These are phyloP conservation scores for Vigna mungo DNA, from an alignment of 306 rosid genomes.

Conservation along the genomic window DNA sequence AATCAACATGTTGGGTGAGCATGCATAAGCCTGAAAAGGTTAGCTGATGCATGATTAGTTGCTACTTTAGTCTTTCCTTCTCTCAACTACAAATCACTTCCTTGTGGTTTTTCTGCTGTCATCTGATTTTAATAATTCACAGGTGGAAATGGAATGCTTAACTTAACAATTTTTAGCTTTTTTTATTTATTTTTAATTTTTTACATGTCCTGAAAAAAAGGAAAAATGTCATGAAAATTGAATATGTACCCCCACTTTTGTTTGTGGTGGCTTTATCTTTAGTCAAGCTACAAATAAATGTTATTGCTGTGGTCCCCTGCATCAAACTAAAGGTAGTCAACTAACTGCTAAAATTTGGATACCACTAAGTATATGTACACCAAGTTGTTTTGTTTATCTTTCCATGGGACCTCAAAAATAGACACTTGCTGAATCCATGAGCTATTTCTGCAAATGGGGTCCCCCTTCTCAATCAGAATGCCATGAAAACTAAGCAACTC, in stretches of 20 bases:
- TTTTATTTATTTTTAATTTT: neutral
- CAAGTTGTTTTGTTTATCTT: conserved; percentile 31
- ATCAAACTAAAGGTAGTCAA: conserved; percentile 43
- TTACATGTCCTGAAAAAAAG: conserved; percentile 22
- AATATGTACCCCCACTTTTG: conserved; percentile 37
- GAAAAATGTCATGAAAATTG: conserved; percentile 27
- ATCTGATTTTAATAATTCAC: conserved; percentile 41
- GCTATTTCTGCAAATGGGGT: conserved; percentile 34
- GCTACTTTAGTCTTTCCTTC: conserved; percentile 13
- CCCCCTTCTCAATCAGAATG: conserved; percentile 39
- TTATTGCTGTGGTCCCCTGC: conserved; percentile 41
- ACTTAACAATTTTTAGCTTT: neutral
- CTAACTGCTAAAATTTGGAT: conserved; percentile 43
- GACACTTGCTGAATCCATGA: conserved; percentile 32
- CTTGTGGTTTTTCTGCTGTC: conserved; percentile 34
- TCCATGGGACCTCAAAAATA: conserved; percentile 50
- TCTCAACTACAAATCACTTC: conserved; percentile 34
- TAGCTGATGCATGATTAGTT: conserved; percentile 37
- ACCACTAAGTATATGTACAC: conserved; percentile 44
- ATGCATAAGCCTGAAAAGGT: conserved; percentile 37
- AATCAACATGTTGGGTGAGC: conserved; percentile 34
- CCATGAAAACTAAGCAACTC: conserved; percentile 28
- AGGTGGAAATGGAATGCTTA: conserved; percentile 13
- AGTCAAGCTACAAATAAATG: conserved; percentile 50
- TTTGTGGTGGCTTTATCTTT: conserved; percentile 41